Evolutionary conservation across 768 basidiomycete species (phyloP), one percentile per base, ranked within the genome.

Genomic region (Rhizopogon roseolus): DNA sequence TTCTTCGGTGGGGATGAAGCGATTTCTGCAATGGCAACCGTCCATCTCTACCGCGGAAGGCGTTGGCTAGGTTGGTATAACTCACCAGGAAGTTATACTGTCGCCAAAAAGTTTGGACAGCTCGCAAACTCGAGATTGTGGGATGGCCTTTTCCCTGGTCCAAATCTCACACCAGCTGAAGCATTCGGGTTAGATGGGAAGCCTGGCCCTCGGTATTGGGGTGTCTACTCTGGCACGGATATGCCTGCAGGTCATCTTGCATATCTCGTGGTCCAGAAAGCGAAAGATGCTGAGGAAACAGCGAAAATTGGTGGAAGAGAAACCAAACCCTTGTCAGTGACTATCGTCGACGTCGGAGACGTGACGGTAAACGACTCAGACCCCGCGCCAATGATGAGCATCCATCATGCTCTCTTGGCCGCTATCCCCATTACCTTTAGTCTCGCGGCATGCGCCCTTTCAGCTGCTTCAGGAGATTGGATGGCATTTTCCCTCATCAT

Each of bases 11-110:
- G 72, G 7, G 62, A 68, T 25, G 71, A 72, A 54, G 69, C 67
- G 4, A 62, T 72, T 22, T 61, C 69, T 7, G 69, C 71, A 27
- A 71, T 73, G 61, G 60, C 63, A 10, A 62, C 66, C 25, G 61
- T 73, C 13, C 72, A 71, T 48, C 56, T 72, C 17, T 70, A 62
- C 49, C 48, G 64, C 48, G 63, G 63, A 22, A 63, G 66, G 48
- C 64, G 62, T 37, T 73, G 66, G 67, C 53, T 73, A 13, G 72
- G 71, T 16, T 72, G 67, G 67, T 72, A 72, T 28, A 73, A 73
- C 49, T 69, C 63, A n/a, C 71, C 69, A 0, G 72, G 71, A 29
- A 63, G 55, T 9, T 68, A 66, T 36, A 49, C 50, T 4, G 59
- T 72, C 37, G 71, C 70, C 17, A 66, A 60, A 42, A 60, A 62